Percentiles rank a stretch among this genome's conserved stretches.
Evolutionary conservation across 169 alveolate genomes (phyloP).

Genomic region (Cryptosporidium ryanae): DNA sequence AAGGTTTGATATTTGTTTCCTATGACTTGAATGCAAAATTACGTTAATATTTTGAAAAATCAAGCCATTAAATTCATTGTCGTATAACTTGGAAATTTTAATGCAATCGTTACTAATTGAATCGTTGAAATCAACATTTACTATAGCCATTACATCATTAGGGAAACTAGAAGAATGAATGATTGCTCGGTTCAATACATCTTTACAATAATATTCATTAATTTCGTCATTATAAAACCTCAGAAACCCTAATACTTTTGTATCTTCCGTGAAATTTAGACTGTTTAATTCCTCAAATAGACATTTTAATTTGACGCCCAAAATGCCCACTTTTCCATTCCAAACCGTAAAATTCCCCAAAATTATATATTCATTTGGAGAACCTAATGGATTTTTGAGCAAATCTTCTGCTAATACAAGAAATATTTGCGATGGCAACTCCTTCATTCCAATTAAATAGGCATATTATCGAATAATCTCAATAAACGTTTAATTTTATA

Average conservation of each 20-base stretch:
- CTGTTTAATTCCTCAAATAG: background rate
- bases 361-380: slow-evolving; percentile 1
- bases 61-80: background rate
- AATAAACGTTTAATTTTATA: too few species aligned
- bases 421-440: slow-evolving; percentile 35
- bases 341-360: slow-evolving; percentile 21
- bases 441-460: slow-evolving; percentile 12
- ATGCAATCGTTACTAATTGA: background rate
- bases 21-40: slow-evolving; percentile 21
- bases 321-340: slow-evolving; percentile 28
- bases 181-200: too few species aligned
- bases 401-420: slow-evolving; percentile 13
- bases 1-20: slow-evolving; percentile 9
- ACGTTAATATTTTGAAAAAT: slow-evolving; percentile 1
- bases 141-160: background rate
- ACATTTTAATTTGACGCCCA: slow-evolving; percentile 8
- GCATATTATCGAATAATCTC: slow-evolving; percentile 9
- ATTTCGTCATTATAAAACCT: background rate
- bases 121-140: background rate
- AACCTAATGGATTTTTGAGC: background rate
- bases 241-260: slow-evolving; percentile 21
- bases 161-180: too few species aligned
- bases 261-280: background rate
- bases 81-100: slow-evolving; percentile 5
- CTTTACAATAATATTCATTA: background rate